Evolutionary conservation across 176 grass and related monocot genomes (phyloP).

Genomic region (Urochloa ruziziensis): DNA sequence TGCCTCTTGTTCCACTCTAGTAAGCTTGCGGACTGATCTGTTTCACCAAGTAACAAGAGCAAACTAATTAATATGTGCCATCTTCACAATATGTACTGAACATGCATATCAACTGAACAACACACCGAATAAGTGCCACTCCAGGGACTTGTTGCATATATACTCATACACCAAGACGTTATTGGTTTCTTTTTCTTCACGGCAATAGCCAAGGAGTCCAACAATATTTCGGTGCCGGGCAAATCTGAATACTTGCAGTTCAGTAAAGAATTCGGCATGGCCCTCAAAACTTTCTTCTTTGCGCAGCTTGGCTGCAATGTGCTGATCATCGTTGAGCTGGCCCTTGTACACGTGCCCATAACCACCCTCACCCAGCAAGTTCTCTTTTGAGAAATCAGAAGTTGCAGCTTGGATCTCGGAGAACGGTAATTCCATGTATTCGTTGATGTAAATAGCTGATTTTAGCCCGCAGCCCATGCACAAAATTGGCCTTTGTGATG

Average conservation of each 20-base stretch:
- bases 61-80: background rate
- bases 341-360: slow-evolving; percentile 74
- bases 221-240: slow-evolving; percentile 67
- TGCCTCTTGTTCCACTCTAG: slow-evolving; percentile 71
- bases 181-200: slow-evolving; percentile 73
- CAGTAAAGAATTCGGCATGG: slow-evolving; percentile 65
- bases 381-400: slow-evolving; percentile 54
- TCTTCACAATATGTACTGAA: background rate
- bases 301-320: slow-evolving; percentile 61
- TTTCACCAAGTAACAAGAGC: slow-evolving; percentile 18
- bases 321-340: slow-evolving; percentile 60
- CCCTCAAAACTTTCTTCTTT: slow-evolving; percentile 65
- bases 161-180: slow-evolving; percentile 80
- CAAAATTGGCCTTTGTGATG: slow-evolving; percentile 44
- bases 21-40: slow-evolving; percentile 44
- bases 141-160: slow-evolving; percentile 71
- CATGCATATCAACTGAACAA: background rate
- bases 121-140: slow-evolving; percentile 71
- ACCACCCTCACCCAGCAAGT: slow-evolving; percentile 63
- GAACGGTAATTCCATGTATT: slow-evolving; percentile 69
- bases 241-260: slow-evolving; percentile 69
- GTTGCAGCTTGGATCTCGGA: slow-evolving; percentile 70
- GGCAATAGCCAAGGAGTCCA: slow-evolving; percentile 71
- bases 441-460: slow-evolving; percentile 58
- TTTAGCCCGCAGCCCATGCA: slow-evolving; percentile 52